Evolutionary conservation across 2,329 filamentous ascomycete species (phyloP).

Genomic region (Sclerotinia subarctica): DNA sequence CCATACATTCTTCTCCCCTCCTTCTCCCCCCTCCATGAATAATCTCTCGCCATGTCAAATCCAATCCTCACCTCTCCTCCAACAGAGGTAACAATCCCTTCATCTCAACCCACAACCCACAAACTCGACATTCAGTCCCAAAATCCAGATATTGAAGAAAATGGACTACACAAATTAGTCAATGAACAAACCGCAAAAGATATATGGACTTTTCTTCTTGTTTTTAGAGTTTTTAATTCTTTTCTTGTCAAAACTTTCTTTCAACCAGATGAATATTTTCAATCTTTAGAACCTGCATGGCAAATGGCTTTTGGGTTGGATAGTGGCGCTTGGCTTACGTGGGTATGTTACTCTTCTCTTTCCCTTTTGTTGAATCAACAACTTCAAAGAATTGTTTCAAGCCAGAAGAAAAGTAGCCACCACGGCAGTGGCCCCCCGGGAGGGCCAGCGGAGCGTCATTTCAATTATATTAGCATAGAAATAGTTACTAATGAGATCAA

Average conservation of each 20-base stretch:
- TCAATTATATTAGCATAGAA: not conserved
- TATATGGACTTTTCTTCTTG: slow-evolving; percentile 46
- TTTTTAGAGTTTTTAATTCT: slow-evolving; percentile 76
- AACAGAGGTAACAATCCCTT: not conserved
- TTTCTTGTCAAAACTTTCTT: slow-evolving; percentile 84
- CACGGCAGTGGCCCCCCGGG: slow-evolving; percentile 12
- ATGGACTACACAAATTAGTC: slow-evolving; percentile 31
- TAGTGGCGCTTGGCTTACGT: slow-evolving; percentile 89
- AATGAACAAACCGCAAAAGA: slow-evolving; percentile 35
- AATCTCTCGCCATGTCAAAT: not conserved
- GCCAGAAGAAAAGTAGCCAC: not conserved
- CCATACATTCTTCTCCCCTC: not conserved
- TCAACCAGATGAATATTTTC: slow-evolving; percentile 97
- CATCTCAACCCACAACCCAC: not conserved
- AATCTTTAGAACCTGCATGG: slow-evolving; percentile 94
- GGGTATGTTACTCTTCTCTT: slow-evolving; percentile 58
- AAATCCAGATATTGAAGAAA: slow-evolving; percentile 23
- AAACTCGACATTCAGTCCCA: not conserved
- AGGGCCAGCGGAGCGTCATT: slow-evolving; percentile 12
- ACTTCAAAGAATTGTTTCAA: not conserved
- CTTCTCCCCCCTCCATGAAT: not conserved
- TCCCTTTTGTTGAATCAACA: not conserved
- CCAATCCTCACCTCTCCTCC: not conserved
- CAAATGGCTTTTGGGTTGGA: slow-evolving; percentile 72
- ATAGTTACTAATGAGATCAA: slow-evolving; percentile 13